Evolutionary conservation across 495 filamentous ascomycete species (phyloP), one percentile per base, ranked within the genome.

Genomic region (Penicillium coprophilum): DNA sequence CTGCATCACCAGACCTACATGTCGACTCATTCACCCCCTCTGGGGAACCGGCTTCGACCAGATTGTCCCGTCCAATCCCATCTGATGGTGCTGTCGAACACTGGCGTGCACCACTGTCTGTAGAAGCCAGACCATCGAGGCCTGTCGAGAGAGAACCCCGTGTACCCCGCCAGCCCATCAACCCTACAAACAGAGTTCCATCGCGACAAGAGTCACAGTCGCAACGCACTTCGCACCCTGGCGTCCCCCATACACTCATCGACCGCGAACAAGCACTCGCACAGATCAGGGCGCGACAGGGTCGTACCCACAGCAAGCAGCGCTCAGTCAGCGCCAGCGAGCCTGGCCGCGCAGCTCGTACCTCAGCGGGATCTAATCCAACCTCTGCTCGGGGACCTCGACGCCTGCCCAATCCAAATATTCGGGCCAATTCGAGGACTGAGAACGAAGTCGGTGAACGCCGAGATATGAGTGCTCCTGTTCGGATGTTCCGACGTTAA

Each of bases 251-350:
- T 2, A 73, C 73, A 0, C 76, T 75, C 4, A 74, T 82, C 34
- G 77, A 73, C 55, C 70, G 78, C 20, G 79, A 82, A 63, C 72
- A 75, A 49, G 80, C 80, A 6, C 62, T 82, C 2, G 80, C 80
- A 23, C 77, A 80, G 58, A 81, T 82, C 50, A 60, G 77, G 31
- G 77, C 76, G 12, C 66, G 80, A 32, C 72, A 79, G 38, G 75
- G 73, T 4, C 66, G 77, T 46, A 71, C 80, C 3, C 73, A 72
- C 55, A 81, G 71, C 53, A 74, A 77, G 63, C 68, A 73, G 34
- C 67, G 78, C 48, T 77, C 74, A 34, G 70, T 68, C 11, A 78
- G 76, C 47, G 69, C 69, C 19, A 70, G 59, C n/a, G 75, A 78
- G 53, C 64, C 64, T 0, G 50, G 71, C 17, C 70, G 69, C 24